A percentile compares a stretch with the other conserved stretches of the same genome.
These are phyloP conservation scores for Galerina sulciceps DNA, from an alignment of 768 basidiomycete genomes.

Conservation along the genomic window DNA sequence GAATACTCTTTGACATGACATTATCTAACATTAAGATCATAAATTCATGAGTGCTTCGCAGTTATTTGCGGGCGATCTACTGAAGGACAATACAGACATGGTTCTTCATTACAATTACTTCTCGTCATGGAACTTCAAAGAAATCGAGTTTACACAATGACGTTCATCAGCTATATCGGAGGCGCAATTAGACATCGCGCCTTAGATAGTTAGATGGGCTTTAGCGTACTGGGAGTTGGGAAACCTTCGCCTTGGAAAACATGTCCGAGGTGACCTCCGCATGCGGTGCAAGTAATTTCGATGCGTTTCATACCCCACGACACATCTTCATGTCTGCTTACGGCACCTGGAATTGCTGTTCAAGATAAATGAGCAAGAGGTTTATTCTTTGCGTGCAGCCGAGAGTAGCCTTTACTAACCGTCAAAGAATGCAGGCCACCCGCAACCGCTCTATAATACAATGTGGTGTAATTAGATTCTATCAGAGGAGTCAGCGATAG, in stretches of 20 bases:
- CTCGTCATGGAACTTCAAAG: constrained; percentile 73
- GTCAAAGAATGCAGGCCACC: constrained; percentile 99
- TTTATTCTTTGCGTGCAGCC: neutral
- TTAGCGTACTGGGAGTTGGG: constrained; percentile 69
- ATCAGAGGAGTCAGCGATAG: neutral
- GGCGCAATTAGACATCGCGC: neutral
- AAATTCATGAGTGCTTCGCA: too few relatives aligned
- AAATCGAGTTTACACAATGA: constrained; percentile 90
- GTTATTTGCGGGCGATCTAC: neutral
- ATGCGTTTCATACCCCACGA: constrained; percentile 70
- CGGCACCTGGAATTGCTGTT: constrained; percentile 87
- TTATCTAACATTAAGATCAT: too few relatives aligned
- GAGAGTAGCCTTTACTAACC: constrained; percentile 44
- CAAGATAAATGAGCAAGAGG: neutral
- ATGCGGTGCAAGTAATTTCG: constrained; percentile 90
- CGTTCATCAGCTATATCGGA: constrained; percentile 68
- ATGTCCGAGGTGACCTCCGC: constrained; percentile 93
- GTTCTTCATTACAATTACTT: constrained; percentile 19
- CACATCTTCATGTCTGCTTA: constrained; percentile 75
- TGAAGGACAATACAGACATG: neutral
- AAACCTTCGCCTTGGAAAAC: constrained; percentile 94
- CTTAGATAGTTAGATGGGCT: neutral
- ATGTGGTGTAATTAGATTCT: neutral
- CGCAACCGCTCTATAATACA: constrained; percentile 74
- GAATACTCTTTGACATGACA: neutral